Conservation (phyloP, 805 yeast species). For the Candida sithepensis region DNA sequence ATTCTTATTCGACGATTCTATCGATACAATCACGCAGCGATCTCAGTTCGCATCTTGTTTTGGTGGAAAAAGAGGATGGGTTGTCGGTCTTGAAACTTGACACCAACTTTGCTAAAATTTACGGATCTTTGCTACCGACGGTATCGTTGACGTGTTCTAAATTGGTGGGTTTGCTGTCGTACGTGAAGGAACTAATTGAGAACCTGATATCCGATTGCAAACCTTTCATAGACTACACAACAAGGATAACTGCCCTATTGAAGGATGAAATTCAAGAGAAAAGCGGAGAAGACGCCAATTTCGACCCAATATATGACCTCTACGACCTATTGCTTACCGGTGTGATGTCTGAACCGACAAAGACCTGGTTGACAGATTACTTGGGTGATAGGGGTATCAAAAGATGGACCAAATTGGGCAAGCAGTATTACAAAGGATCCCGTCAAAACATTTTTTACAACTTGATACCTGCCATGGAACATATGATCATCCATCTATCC, state of each 20-base stretch:
- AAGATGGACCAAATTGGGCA: conserved; percentile 50
- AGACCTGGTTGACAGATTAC: conserved; percentile 60
- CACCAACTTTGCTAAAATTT: conserved; percentile 26
- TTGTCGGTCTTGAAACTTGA: conserved; percentile 21
- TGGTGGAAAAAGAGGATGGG: conserved; percentile 18
- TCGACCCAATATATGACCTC: conserved; percentile 37
- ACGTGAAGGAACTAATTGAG: conserved; percentile 32
- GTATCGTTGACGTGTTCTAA: conserved; percentile 35
- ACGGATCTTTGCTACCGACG: conserved; percentile 29
- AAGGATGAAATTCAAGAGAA: conserved; percentile 32
- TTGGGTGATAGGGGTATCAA: conserved; percentile 65
- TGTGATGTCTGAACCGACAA: conserved; percentile 43
- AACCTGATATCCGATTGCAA: conserved; percentile 30
- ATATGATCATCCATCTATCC: conserved; percentile 44
- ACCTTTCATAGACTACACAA: conserved; percentile 36
- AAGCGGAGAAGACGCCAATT: conserved; percentile 7
- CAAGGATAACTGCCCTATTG: conserved; percentile 33
- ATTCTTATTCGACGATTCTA: conserved; percentile 13
- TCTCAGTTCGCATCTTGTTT: conserved; percentile 24
- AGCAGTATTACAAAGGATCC: conserved; percentile 45
- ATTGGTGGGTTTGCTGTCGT: conserved; percentile 31
- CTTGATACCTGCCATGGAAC: conserved; percentile 53
- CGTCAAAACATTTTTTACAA: conserved; percentile 46
- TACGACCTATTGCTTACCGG: conserved; percentile 53
- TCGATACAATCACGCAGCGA: conserved; percentile 18